Conservation (phyloP, 2,329 filamentous ascomycete species). For the Aureobasidium leucospermi region DNA sequence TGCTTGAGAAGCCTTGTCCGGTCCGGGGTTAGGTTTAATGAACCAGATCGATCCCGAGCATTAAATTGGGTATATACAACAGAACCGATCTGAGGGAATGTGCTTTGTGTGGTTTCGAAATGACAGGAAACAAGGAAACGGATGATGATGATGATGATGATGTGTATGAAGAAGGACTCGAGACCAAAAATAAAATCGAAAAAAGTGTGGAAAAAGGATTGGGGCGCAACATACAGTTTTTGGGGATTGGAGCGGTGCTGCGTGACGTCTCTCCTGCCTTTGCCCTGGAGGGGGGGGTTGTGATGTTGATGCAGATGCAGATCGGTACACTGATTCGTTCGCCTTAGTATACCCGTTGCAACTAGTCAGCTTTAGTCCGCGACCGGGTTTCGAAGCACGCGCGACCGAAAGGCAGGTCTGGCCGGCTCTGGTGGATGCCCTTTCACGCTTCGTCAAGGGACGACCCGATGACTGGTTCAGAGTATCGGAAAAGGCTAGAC, state of each 20-base stretch:
- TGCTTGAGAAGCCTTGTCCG: neutral
- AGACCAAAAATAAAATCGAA: conserved; percentile 1
- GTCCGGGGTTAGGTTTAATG: conserved; percentile 9
- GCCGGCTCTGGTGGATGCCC: conserved; percentile 2
- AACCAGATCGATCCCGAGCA: conserved; percentile 11
- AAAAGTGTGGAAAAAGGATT: neutral
- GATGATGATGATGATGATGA: neutral
- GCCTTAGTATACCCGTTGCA: conserved; percentile 14
- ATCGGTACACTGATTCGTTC: conserved; percentile 14
- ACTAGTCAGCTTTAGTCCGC: conserved; percentile 14
- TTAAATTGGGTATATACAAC: conserved; percentile 7
- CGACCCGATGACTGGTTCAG: conserved; percentile 6
- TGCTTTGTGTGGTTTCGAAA: neutral
- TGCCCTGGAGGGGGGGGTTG: conserved; percentile 12
- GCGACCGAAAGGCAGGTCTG: conserved; percentile 13
- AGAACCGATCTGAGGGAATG: conserved; percentile 6
- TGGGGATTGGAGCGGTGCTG: conserved; percentile 2
- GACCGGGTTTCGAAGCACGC: conserved; percentile 11
- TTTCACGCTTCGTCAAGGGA: conserved; percentile 5
- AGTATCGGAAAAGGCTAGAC: neutral
- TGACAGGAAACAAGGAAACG: neutral
- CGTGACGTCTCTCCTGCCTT: conserved; percentile 11
- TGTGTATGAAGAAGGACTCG: neutral
- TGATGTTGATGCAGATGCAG: conserved; percentile 13
- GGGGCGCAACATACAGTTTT: conserved; percentile 12